phyloP scores from a whole-genome alignment of 176 grass and related monocot genomes.

The Oryza glaberrima region DNA sequence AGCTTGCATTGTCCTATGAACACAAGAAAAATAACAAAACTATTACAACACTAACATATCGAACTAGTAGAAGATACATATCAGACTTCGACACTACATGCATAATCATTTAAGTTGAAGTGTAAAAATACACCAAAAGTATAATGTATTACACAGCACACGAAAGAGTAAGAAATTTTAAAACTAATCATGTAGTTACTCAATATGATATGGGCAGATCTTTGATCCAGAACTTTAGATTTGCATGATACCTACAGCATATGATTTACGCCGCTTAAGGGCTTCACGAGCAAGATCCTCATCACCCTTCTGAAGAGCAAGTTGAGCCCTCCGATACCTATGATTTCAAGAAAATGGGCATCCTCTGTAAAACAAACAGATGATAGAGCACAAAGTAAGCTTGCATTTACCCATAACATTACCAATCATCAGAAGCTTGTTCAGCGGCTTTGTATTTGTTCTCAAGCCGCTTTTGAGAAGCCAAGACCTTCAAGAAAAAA shows the following conservation, averaged over 20 bases:
- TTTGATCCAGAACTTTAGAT: conserved; percentile 5
- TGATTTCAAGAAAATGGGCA: conserved; percentile 29
- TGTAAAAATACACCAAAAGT: neutral
- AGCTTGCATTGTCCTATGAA: conserved; percentile 92
- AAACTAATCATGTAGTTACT: conserved; percentile 23
- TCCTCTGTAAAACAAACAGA: conserved; percentile 37
- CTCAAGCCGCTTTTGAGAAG: conserved; percentile 89
- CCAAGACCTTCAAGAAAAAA: conserved; percentile 78
- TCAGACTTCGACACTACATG: neutral
- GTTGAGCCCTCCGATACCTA: conserved; percentile 93
- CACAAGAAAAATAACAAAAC: conserved; percentile 24
- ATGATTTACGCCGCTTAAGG: conserved; percentile 97
- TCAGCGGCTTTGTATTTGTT: conserved; percentile 97
- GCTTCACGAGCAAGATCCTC: conserved; percentile 99
- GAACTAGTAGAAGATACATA: conserved; percentile 16
- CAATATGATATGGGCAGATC: neutral
- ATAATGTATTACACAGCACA: conserved; percentile 6
- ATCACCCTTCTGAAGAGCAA: conserved; percentile 96
- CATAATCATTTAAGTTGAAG: neutral
- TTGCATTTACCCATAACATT: conserved; percentile 40
- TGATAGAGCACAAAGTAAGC: conserved; percentile 1
- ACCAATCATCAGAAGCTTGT: conserved; percentile 89
- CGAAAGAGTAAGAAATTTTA: neutral
- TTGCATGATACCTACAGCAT: conserved; percentile 76
- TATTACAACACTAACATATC: conserved; percentile 32